phyloP scores from a whole-genome alignment of 2,329 filamentous ascomycete species.

The Aspergillus phoenicis region DNA sequence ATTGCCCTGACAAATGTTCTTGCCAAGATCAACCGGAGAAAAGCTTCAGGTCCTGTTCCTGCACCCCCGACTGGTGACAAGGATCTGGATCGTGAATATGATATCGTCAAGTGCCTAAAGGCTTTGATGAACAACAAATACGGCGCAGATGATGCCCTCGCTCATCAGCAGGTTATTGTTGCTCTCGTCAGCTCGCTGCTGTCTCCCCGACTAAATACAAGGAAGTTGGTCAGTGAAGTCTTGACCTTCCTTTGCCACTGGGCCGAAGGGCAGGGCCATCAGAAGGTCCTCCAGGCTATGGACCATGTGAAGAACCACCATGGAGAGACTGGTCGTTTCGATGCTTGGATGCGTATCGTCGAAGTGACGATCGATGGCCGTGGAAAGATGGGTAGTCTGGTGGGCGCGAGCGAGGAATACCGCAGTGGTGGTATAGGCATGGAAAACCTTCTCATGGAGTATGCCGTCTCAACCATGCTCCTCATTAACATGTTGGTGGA shows the following conservation, averaged over 20 bases:
- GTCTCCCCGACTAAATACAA: conserved; percentile 83
- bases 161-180: conserved; percentile 86
- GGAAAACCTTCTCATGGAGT: conserved; percentile 99
- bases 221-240: conserved; percentile 94
- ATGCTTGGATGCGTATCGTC: conserved; percentile 97
- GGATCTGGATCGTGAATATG: conserved; percentile 88
- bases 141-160: conserved; percentile 90
- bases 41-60: conserved; percentile 70
- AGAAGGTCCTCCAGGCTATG: conserved; percentile 90
- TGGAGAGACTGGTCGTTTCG: conserved; percentile 91
- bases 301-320: conserved; percentile 86
- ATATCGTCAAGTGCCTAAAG: conserved; percentile 97
- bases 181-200: conserved; percentile 84
- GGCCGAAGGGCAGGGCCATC: conserved; percentile 83
- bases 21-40: conserved; percentile 88
- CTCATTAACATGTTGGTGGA: conserved; percentile 97
- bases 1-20: conserved; percentile 93
- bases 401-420: conserved; percentile 94
- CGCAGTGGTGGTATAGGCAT: conserved; percentile 95
- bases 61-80: conserved; percentile 68
- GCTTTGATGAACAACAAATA: conserved; percentile 99
- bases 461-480: conserved; percentile 90
- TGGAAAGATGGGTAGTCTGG: conserved; percentile 97
- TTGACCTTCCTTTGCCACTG: conserved; percentile 95
- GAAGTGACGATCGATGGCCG: conserved; percentile 96